These are phyloP conservation scores for Neophaeococcomyces aloes DNA, from an alignment of 2,329 filamentous ascomycete species.

Conservation along the genomic window DNA sequence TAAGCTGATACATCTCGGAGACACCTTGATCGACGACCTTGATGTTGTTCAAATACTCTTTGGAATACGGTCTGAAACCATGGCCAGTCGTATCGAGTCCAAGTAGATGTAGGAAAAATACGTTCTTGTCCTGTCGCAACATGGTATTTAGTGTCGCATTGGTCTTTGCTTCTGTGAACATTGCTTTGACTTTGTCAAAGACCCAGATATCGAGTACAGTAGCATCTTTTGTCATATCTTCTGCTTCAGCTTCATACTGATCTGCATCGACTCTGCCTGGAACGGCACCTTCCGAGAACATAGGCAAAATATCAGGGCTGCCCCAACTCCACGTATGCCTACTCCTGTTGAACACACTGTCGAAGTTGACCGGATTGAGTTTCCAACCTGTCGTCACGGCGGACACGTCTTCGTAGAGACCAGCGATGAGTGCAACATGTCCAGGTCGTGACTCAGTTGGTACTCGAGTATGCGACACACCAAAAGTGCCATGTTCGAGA, in stretches of 20 bases:
- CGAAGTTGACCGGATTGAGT: conserved; percentile 93
- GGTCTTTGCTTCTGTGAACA: conserved; percentile 69
- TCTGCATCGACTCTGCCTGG: conserved; percentile 80
- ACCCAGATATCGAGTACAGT: conserved; percentile 83
- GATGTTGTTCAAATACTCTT: conserved; percentile 89
- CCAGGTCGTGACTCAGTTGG: conserved; percentile 93
- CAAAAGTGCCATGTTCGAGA: conserved; percentile 84
- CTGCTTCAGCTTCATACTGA: conserved; percentile 70
- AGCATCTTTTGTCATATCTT: conserved; percentile 81
- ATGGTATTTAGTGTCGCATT: conserved; percentile 65
- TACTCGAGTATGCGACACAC: conserved; percentile 91
- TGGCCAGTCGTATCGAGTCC: conserved; percentile 89
- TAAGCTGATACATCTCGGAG: conserved; percentile 66
- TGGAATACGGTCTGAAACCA: conserved; percentile 76
- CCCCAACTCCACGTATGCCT: conserved; percentile 99
- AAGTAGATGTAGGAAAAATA: conserved; percentile 91
- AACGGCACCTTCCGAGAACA: conserved; percentile 91
- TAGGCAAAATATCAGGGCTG: conserved; percentile 90
- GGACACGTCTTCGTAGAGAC: conserved; percentile 94
- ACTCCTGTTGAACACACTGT: conserved; percentile 96
- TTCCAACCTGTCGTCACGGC: conserved; percentile 98
- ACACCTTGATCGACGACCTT: conserved; percentile 89
- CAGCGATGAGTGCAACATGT: conserved; percentile 92
- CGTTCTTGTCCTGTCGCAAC: conserved; percentile 70
- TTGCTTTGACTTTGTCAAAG: conserved; percentile 79